Conservation (phyloP, 148 eudicot species). For the Camellia sinensis region DNA sequence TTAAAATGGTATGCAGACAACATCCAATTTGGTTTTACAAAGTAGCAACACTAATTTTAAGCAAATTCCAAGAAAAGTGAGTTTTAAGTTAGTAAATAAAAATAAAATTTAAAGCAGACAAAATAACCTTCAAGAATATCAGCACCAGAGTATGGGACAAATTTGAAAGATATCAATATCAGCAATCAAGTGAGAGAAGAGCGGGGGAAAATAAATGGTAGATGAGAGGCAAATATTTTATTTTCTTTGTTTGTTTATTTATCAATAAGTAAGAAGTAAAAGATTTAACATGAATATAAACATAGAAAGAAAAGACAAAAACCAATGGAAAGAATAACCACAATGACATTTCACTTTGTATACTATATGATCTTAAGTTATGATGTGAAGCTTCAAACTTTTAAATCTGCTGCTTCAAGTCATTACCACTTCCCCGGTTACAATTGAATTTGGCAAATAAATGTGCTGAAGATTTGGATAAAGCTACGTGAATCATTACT, state of each 20-base stretch:
- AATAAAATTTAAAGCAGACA: background rate
- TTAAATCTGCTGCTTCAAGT: background rate
- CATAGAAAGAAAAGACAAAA: background rate
- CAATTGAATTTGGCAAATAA: background rate
- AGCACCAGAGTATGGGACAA: background rate
- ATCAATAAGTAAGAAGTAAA: background rate
- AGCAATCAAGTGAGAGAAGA: background rate
- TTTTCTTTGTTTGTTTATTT: background rate
- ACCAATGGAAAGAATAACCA: background rate
- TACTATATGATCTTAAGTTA: background rate
- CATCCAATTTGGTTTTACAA: background rate
- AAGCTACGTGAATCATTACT: background rate
- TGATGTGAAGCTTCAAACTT: background rate
- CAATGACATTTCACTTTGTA: background rate
- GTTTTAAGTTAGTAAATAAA: background rate
- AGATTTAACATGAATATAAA: background rate
- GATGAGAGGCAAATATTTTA: background rate
- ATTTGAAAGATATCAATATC: background rate
- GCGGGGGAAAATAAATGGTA: background rate
- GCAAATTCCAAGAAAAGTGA: background rate
- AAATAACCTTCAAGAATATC: background rate
- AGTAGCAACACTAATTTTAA: background rate
- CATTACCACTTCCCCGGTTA: background rate
- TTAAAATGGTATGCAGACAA: background rate
- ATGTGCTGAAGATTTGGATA: background rate